Evolutionary conservation across 2,329 filamentous ascomycete genomes (phyloP).

Genomic region (Dactylellina drechsleri): DNA sequence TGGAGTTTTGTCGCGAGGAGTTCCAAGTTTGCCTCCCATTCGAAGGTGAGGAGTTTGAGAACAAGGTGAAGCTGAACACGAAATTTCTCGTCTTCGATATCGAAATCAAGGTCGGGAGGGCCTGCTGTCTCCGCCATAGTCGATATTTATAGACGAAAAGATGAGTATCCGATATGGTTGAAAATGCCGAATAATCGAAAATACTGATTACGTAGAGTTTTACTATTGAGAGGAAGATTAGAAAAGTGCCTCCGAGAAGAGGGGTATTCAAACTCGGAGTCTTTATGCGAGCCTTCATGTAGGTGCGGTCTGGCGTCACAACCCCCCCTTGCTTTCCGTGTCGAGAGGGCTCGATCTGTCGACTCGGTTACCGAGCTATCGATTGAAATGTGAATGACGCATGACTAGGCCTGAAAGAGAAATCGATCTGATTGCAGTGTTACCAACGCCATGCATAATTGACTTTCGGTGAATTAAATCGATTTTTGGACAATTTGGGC

Average conservation of each 20-base stretch:
- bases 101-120: slow-evolving; percentile 4
- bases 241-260: background rate
- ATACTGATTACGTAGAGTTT: background rate
- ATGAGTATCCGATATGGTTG: too few species aligned
- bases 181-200: background rate
- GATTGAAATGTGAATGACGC: background rate
- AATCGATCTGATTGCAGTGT: slow-evolving; percentile 17
- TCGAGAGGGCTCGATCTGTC: slow-evolving; percentile 2
- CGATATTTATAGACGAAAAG: background rate
- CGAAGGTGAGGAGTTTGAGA: slow-evolving; percentile 40
- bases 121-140: slow-evolving; percentile 17
- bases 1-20: slow-evolving; percentile 38
- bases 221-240: background rate
- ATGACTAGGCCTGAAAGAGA: slow-evolving; percentile 17
- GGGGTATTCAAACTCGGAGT: slow-evolving; percentile 8
- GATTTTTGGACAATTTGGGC: background rate
- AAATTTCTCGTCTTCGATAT: slow-evolving; percentile 48
- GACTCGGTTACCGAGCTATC: background rate
- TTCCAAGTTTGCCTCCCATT: slow-evolving; percentile 49
- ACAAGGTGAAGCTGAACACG: slow-evolving; percentile 38
- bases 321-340: slow-evolving; percentile 9
- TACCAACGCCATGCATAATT: slow-evolving; percentile 12
- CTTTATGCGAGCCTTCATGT: background rate
- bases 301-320: background rate
- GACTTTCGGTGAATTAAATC: slow-evolving; percentile 24